Evolutionary conservation across 2,329 filamentous ascomycete genomes (phyloP), one percentile per base, ranked within the genome.

Genomic region (Xylariaceae sp.): DNA sequence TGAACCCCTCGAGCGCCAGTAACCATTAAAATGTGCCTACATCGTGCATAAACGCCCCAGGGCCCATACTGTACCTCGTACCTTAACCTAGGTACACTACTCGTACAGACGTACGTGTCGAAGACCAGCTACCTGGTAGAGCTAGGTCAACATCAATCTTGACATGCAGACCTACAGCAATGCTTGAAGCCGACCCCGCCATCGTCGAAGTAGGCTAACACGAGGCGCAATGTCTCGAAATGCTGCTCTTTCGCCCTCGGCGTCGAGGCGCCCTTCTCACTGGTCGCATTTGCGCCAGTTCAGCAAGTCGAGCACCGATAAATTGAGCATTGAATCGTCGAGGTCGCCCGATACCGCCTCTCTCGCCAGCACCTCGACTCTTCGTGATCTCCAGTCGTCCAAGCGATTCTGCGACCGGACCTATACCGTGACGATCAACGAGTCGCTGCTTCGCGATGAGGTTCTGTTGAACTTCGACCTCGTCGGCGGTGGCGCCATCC

Each of bases 401-500:
- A 70, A 68, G 55, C 66, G 70, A 59, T 39, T 67, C 13, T 51
- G 64, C 30, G 80, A 83, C 66, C 76, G 80, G 35, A 75, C 75
- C 63, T 85, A 81, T 66, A 80, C 75, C 49, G 78, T 85, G 57
- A 79, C 79, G 7, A 79, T 86, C 66, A 89, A 92, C 71, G 90
- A 95, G 65, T 85, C 82, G 48, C 88, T 92, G 68, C 86, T 88
- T 7, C 83, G 82, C 59, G 89, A 95, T 68, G 90, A 93, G 67
- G 86, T 94, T 50, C 79, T 94, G 18, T 81, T 95, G 69, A 94
- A 93, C 71, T 80, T 88, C 59, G 86, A 89, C 58, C 80, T 87
- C 13, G 84, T 93, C 60, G 82, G 84, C 56, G 78, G 84, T 56
- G 78, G 80, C 50, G 80, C 83, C 51, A 79, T 90, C 63, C 81